phyloP scores from a whole-genome alignment of 2,329 filamentous ascomycete genomes.

The Pestalotiopsis fici region DNA sequence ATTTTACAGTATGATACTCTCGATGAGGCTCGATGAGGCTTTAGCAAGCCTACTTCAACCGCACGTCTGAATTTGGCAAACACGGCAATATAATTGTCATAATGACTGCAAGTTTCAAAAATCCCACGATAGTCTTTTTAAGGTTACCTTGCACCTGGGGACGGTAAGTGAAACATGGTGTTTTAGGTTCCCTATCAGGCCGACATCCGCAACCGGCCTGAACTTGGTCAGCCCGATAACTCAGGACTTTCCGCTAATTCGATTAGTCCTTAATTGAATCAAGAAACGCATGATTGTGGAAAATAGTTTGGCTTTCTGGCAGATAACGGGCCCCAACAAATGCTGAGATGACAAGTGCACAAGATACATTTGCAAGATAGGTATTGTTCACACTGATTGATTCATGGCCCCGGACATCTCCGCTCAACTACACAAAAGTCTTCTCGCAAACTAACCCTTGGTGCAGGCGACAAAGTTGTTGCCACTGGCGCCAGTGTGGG shows the following conservation, averaged over 20 bases:
- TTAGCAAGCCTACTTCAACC: not conserved
- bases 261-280: too few species aligned
- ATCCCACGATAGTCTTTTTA: not conserved
- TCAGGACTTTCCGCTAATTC: too few species aligned
- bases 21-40: not conserved
- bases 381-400: too few species aligned
- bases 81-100: not conserved
- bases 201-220: not conserved
- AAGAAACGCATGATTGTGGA: too few species aligned
- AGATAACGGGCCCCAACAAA: too few species aligned
- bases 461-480: constrained; percentile 69
- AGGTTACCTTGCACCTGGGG: not conserved
- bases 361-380: too few species aligned
- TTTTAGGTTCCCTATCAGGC: not conserved
- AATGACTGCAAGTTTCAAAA: too few species aligned
- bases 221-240: too few species aligned
- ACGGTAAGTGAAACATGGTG: not conserved
- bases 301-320: too few species aligned
- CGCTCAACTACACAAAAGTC: not conserved
- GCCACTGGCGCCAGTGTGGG: constrained; percentile 69
- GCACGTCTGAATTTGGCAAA: not conserved
- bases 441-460: not conserved
- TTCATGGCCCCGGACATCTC: too few species aligned
- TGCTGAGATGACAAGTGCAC: too few species aligned
- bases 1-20: too few species aligned